Base-by-base conservation (phyloP, 2,329 filamentous ascomycete species). In the Orbilia quercus region DNA sequence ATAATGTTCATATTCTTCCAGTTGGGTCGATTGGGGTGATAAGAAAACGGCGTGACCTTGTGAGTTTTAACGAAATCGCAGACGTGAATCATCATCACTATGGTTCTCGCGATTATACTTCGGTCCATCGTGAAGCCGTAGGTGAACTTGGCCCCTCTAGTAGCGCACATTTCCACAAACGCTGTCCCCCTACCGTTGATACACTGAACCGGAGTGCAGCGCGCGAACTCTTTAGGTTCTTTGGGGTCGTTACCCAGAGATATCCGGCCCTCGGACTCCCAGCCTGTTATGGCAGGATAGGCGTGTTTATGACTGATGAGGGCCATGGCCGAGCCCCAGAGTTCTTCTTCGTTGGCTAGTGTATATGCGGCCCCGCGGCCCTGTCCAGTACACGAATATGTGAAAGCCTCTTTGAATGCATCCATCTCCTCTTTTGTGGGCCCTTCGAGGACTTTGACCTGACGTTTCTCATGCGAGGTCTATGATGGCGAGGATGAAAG, bases 181-280 rank as follows among this genome's bases (percentile, higher is more conserved):
- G 11, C 48, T 11, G 0, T n/a, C 9, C 38, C 45, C 16, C 9
- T 38, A 7, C 38, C 2, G 7, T 14, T 31, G 2, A 55, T 12
- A 18, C 69, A 73, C 14, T 66, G 69, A 1, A 73, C 28, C 7
- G 62, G 54, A 11, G 62, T 66, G 45, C 31, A 58, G 0, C 55
- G 22, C 11, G 47, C 22, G n/a, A 44, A 73, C 16, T 66, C 54
- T 14, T 51, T 57, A 2, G 60, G 54, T 18, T 66, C 22, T 0
- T 20, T 28, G 2, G 48, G 16, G 16, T 48, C 23, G 20, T 62
- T 65, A 14, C 60, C 60, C 4, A 73, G 38, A 1, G 60, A 38
- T 23, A 73, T 50, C n/a, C 59, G 20, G 7, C 69, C 69, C 6
- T 18, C 48, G 2, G 53, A 42, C 69, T 31, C 28, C 28, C 69